A percentile compares a stretch with the other conserved stretches of the same genome.
phyloP scores from a whole-genome alignment of 2,329 filamentous ascomycete species.

The Nothopassalora personata region DNA sequence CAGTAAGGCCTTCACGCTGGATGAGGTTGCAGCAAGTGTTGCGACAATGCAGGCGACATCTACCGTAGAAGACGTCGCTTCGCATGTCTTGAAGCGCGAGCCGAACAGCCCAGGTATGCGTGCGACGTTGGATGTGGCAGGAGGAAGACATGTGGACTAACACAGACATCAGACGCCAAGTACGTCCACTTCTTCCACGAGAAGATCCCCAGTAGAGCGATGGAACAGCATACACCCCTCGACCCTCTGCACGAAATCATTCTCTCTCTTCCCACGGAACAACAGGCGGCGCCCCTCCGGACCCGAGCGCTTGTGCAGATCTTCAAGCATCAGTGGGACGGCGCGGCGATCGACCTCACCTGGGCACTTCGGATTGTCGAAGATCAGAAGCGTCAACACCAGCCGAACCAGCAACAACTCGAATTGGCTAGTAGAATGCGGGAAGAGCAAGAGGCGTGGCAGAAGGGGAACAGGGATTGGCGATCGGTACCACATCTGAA shows the following conservation, averaged over 20 bases:
- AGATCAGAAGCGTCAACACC: slow-evolving; percentile 38
- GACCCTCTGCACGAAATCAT: slow-evolving; percentile 64
- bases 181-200: slow-evolving; percentile 94
- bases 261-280: slow-evolving; percentile 56
- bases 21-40: slow-evolving; percentile 78
- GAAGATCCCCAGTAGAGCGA: slow-evolving; percentile 71
- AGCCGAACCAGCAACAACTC: slow-evolving; percentile 45
- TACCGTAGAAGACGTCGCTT: slow-evolving; percentile 69
- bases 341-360: slow-evolving; percentile 65
- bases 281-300: slow-evolving; percentile 61
- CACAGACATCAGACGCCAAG: slow-evolving; percentile 55
- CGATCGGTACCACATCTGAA: slow-evolving; percentile 48
- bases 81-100: slow-evolving; percentile 65
- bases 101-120: slow-evolving; percentile 48
- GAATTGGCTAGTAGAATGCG: slow-evolving; percentile 47
- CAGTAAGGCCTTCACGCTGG: slow-evolving; percentile 68
- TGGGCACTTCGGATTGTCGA: slow-evolving; percentile 56
- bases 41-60: slow-evolving; percentile 78
- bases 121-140: not conserved
- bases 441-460: slow-evolving; percentile 34
- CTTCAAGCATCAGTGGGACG: slow-evolving; percentile 69
- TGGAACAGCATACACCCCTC: slow-evolving; percentile 67
- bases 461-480: slow-evolving; percentile 41
- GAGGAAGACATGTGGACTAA: not conserved
- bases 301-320: slow-evolving; percentile 69